Base-by-base conservation (phyloP, 2,329 filamentous ascomycete species). In the Zasmidium citrigriseum region DNA sequence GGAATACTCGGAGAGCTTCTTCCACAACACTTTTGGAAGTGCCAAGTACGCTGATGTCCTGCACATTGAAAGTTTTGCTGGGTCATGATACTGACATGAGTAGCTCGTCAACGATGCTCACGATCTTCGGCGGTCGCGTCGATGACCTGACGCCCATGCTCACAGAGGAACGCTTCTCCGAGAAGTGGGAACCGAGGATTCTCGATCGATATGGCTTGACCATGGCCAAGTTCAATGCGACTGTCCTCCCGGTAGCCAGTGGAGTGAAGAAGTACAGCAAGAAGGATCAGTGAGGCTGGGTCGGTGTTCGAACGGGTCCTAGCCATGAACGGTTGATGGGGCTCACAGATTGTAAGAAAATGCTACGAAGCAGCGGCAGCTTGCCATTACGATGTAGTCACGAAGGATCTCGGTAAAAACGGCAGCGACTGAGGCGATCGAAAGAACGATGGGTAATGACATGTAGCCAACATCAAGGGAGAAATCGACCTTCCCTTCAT, bases 81-180 rank as follows among this genome's bases (percentile, higher is more conserved):
- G 25, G 18, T 54, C n/a, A 47, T 45, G 48, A 34, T 45, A 45
- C 10, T 34, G 12, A 23, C 16, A 14, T 20, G 16, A 48, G 24
- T 34, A 77, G 75, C 57, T 76, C 74, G 9, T 75, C 74, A 1
- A 77, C 75, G 20, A 77, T 77, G 75, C 67, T 77, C 44, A 77
- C 75, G 0, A 72, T 77, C 27, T 77, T 77, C 41, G 75, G 71
- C 46, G 75, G 75, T 18, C 64, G 64, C 1, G 67, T 77, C 27
- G 63, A 72, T 24, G 75, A 77, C 56, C 64, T 77, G 9, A 68
- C 58, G 11, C 72, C 75, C 1, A 77, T 77, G 74, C 66, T 77
- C 20, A 73, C 66, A 1, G 75, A 77, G 52, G 75, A 77, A 54
- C 67, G 73, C 1, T 77, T 77, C 57, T 59, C 74, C 4, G 72